These are phyloP conservation scores for Jacaranda mimosifolia DNA, from an alignment of 257 asterid genomes.

Conservation along the genomic window DNA sequence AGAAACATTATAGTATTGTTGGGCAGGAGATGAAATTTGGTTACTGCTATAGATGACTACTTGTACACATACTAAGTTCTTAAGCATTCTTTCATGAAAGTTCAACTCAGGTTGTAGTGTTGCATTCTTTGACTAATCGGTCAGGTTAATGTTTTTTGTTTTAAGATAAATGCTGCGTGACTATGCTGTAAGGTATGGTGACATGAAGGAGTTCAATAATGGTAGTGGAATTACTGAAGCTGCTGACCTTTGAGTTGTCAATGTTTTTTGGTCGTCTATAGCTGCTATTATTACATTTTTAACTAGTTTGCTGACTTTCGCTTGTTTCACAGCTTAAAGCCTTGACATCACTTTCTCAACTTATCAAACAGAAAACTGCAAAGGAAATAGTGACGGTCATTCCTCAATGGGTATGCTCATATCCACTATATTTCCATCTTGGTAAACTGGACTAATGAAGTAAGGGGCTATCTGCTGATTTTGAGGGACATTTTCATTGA, in stretches of 20 bases:
- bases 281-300: slow-evolving; percentile 24
- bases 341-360: slow-evolving; percentile 76
- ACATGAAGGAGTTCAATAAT: background rate
- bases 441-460: slow-evolving; percentile 5
- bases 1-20: background rate
- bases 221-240: slow-evolving; percentile 5
- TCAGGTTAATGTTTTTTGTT: background rate
- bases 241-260: background rate
- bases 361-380: slow-evolving; percentile 71
- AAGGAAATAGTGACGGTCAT: slow-evolving; percentile 69
- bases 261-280: slow-evolving; percentile 16
- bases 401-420: slow-evolving; percentile 89
- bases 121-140: background rate
- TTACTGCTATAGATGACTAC: background rate
- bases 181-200: slow-evolving; percentile 7
- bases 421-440: slow-evolving; percentile 15
- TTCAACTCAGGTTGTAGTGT: slow-evolving; percentile 16
- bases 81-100: background rate
- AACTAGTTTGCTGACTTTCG: slow-evolving; percentile 34
- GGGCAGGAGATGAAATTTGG: slow-evolving; percentile 12
- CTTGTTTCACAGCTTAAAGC: slow-evolving; percentile 86
- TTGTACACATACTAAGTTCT: slow-evolving; percentile 13
- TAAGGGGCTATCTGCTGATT: slow-evolving; percentile 24
- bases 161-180: slow-evolving; percentile 1
- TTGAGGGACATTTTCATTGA: slow-evolving; percentile 26